Evolutionary conservation across 169 alveolate species (phyloP), one percentile per base, ranked within the genome.

Genomic region (Eimeria acervulina): DNA sequence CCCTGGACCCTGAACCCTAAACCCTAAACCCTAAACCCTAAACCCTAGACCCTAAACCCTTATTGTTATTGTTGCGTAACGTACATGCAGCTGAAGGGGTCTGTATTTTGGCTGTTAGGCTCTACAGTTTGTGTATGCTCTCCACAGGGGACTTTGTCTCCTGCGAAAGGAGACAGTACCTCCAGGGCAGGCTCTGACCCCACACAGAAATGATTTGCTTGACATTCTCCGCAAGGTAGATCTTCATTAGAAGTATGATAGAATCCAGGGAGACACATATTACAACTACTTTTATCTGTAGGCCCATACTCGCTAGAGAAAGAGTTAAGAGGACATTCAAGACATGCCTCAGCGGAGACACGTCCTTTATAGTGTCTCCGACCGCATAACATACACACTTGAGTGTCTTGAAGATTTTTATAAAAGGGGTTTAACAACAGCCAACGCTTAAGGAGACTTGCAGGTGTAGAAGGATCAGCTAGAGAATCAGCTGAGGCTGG

Each of bases 131-230:
- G 94, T 12, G 98, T 95, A 76, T 97, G 28, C 28, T 68, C 96
- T 36, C 98, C 98, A 74, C 99, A 98, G 74, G 89, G 74, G 40
- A 95, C 87, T 74, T 97, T 97, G 68, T 97, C 97, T 21, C 98
- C 98, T 28, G 93, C 94, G 95, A 97, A 95, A 72, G 80, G 96
- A 31, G 47, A 47, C 72, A 97, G 66, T 42, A 87, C 96, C 21
- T 95, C 81, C n/a, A 89, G 94, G n/a, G 93, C 59, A 28, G 98
- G 96, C 31, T 83, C 97, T 8, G 97, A 97, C 8, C 99, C 99
- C 19, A 98, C 98, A 84, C 99, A 98, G 76, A 97, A 97, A 95
- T 97, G 98, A 83, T 97, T 88, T 21, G 95, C 87, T 7, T 97
- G 97, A 66, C 99, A 98, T 70, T 93, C 97, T 31, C 80, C 97